Evolutionary conservation across 176 grass and related monocot genomes (phyloP), one percentile per base, ranked within the genome.

Genomic region (Aegilops longissima): DNA sequence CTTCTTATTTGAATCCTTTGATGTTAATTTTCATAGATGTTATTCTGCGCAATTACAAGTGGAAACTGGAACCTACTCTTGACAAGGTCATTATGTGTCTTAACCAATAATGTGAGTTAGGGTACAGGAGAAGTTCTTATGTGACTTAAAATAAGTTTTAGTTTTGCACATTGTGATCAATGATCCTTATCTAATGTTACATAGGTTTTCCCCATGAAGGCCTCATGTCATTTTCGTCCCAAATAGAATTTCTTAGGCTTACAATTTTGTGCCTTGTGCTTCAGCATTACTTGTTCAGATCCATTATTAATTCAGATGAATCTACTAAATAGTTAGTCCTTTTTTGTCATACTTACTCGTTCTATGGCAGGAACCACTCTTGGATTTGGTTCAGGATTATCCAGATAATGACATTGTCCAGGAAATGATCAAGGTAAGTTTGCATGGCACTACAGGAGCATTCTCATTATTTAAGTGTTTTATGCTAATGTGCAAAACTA

Each of bases 341-440:
- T 30, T 80, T 40, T 62, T 45, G 18, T 7, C 8, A 2, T 66
- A 13, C 38, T 49, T 16, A 47, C 31, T 81, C 1, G 2, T 68
- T 86, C 0, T 18, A 58, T 54, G n/a, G 12, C 16, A 86, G 84
- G 51, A 72, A 33, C 75, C 49, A 61, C 23, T 80, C 20, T 47
- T 14, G 11, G 13, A 17, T 61, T 86, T 86, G 66, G 2, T 56
- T 54, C 3, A 36, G 12, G 47, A 62, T 25, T 33, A 6, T 71
- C 16, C 63, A 86, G 3, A 77, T 1, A 25, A 49, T 3, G 51
- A 54, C 16, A 18, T 2, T 21, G 42, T 80, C 47, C 10, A 17
- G 49, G 5, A 72, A 86, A 80, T 71, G 31, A 86, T 86, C 49
- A 30, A 86, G 84, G 84, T 86, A 18, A 61, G 30, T 78, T 80